A percentile compares a stretch with the other conserved stretches of the same genome.
Conservation (phyloP, 2,329 filamentous ascomycete species). For the Arthrocladium fulminans region DNA sequence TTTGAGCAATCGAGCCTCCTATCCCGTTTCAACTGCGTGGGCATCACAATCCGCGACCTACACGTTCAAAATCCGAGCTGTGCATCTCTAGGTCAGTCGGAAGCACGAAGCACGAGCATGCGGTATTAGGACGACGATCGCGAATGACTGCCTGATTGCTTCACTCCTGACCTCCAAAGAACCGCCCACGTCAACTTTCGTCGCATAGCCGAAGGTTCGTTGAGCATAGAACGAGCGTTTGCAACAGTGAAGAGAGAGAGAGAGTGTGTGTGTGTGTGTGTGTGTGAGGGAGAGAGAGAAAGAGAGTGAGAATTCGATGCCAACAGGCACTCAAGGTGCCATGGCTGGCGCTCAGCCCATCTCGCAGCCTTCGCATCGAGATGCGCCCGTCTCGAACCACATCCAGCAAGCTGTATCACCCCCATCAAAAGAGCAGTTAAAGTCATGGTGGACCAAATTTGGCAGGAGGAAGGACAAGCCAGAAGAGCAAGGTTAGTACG, state of each 20-base stretch:
- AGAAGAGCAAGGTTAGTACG: conserved; percentile 51
- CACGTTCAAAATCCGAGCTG: background rate
- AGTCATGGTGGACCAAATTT: conserved; percentile 97
- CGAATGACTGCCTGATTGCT: background rate
- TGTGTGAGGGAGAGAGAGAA: too few species aligned
- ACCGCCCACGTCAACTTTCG: background rate
- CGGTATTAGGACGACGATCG: background rate
- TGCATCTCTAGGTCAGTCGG: background rate
- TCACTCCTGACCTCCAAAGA: background rate
- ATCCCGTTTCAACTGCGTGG: background rate
- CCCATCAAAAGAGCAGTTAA: conserved; percentile 76
- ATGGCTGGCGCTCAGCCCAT: conserved; percentile 9
- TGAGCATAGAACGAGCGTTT: background rate
- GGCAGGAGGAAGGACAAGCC: conserved; percentile 60
- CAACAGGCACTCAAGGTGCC: conserved; percentile 6
- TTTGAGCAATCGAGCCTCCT: background rate
- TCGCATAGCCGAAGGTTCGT: background rate
- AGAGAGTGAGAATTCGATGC: background rate
- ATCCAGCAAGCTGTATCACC: conserved; percentile 49
- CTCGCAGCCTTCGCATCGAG: conserved; percentile 6
- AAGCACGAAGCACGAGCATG: background rate
- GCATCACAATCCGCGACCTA: background rate
- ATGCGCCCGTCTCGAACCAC: conserved; percentile 3
- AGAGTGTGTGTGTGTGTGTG: too few species aligned
- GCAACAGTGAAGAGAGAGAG: background rate